Evolutionary conservation across 768 basidiomycete genomes (phyloP), one percentile per base, ranked within the genome.

Genomic region (Panaeolus papilionaceus): DNA sequence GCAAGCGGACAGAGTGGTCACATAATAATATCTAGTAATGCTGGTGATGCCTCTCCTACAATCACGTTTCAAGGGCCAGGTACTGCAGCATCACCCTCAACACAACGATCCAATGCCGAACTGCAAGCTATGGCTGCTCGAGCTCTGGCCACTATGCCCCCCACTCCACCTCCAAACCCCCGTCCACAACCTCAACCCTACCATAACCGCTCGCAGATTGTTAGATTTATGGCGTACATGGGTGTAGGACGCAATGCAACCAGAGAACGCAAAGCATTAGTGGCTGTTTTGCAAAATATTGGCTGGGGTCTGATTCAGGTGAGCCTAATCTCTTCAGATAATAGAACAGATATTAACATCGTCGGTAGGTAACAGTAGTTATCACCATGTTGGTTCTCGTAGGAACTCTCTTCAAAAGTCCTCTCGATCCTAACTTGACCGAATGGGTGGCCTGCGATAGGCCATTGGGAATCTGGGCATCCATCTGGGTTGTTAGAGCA

Each of bases 401-500:
- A 6, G 83, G 77, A 14, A 76, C 86, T 0, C 75, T 79, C 37
- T 79, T 80, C 28, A 78, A 79, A 69, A 90, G 86, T 69, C 86
- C 85, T 2, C 80, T 76, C 0, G 61, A 80, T 42, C 74, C 76
- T 2, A 69, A 66, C 3, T 64, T 79, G 45, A 84, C 81, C 61
- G 91, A 92, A 77, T 90, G 90, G 82, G 71, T 78, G 28, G 88
- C 89, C 0, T 92, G 91, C 70, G 81, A 81, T 51, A 83, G 87
- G 18, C 91, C 91, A 8, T 75, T 92, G 28, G 91, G 92, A 6
- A 78, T 81, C 2, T 92, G 91, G 91, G 85, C 89, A 63, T 81
- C 83, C 40, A 78, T 92, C 4, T 92, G 91, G 91, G 75, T 89
- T 28, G 78, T 83, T 20, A 81, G 89, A 63, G 85, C 85, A 1